Base-by-base conservation (phyloP, 2,329 filamentous ascomycete species). In the Alternaria novae-zelandiae region DNA sequence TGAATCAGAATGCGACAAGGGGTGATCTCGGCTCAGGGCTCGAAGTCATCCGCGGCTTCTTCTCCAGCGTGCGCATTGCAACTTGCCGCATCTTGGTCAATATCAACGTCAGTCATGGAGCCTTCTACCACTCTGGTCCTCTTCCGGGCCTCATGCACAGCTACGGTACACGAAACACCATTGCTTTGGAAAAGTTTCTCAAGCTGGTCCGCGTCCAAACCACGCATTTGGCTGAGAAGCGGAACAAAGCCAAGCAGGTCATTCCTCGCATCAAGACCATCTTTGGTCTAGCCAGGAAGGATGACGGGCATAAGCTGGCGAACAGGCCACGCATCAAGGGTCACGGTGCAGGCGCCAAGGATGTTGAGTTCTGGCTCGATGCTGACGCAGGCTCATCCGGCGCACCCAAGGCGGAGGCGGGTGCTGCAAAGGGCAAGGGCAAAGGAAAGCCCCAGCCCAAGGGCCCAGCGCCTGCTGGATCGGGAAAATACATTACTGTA, bases 1-100 rank as follows among this genome's bases (percentile, higher is more conserved):
- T 71, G 0, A 87, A 83, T 64, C 81, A 82, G 0, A 69, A 83
- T 6, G 49, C 66, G 8, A 53, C 30, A 4, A 61, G 11, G 2
- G 74, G 73, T 5, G 73, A 81, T 45, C 80, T 90, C 0, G 83
- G 82, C 7, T 79, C 76, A 11, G 86, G 86, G 2, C 78, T 90
- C 1, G 79, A 85, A 57, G 87, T 86, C 1, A 77, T 89, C 11
- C 83, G 87, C 41, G 88, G 88, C 0, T 90, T 86, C 75, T 89
- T 86, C 69, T 80, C 86, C 9, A 89, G 87, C 69, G 85, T 88
- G 47, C 85, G 88, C 6, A 80, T 85, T 9, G 85, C 86, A 1
- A 86, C 86, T 20, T 82, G 82, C 43, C 83, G 87, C 7, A 79
- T 90, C 13, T 72, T 90, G 1, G 75, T 90, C 23, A 90, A 90